phyloP scores from a whole-genome alignment of 225 moss, liverwort and hornwort species.

The Rhytidiadelphus loreus region DNA sequence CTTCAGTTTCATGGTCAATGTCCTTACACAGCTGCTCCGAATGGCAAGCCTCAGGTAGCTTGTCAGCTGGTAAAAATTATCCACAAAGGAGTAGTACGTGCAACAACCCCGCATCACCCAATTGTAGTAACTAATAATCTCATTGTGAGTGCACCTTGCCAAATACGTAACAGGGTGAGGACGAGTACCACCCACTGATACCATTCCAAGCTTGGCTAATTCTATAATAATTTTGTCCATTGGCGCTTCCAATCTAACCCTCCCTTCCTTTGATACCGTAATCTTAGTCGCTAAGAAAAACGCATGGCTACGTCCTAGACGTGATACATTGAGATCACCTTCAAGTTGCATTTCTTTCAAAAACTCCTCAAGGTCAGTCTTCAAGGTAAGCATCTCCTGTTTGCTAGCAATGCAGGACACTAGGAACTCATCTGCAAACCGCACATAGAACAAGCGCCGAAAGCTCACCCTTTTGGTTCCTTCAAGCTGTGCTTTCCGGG shows the following conservation, averaged over 20 bases:
- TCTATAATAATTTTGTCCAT: constrained; percentile 33
- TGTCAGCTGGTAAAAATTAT: constrained; percentile 45
- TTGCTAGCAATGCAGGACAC: constrained; percentile 21
- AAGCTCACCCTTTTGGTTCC: background rate
- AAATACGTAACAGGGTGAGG: constrained; percentile 43
- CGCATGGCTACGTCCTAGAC: constrained; percentile 18
- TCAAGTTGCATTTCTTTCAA: constrained; percentile 11
- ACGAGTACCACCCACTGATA: constrained; percentile 22
- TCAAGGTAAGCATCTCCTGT: constrained; percentile 11
- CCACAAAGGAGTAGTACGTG: constrained; percentile 46
- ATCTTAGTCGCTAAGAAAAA: constrained; percentile 33
- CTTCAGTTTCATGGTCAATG: constrained; percentile 54
- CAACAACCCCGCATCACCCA: constrained; percentile 58
- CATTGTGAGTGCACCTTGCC: constrained; percentile 44
- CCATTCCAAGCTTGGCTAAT: constrained; percentile 35
- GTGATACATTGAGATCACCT: background rate
- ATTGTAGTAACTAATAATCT: constrained; percentile 41
- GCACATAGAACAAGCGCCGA: constrained; percentile 36
- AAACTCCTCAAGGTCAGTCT: constrained; percentile 14
- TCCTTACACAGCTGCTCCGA: constrained; percentile 51
- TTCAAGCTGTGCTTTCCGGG: constrained; percentile 18
- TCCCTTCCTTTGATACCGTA: constrained; percentile 15
- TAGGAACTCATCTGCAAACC: constrained; percentile 26
- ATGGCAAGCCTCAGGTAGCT: constrained; percentile 42
- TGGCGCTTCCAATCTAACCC: constrained; percentile 37